Conservation (phyloP, 768 basidiomycete species). For the Mycena leptocephala region DNA sequence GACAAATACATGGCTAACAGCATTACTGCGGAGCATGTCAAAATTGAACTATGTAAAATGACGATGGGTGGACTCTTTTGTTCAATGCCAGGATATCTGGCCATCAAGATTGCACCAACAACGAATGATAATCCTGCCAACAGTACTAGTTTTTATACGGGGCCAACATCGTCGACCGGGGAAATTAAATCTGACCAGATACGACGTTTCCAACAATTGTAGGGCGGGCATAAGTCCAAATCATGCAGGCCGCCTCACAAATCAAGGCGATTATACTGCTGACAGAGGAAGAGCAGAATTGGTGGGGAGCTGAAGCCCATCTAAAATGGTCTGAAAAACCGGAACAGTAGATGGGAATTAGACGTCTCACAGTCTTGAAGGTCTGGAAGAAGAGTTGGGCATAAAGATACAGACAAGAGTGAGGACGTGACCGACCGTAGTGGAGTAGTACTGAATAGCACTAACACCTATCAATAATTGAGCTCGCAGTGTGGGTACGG, state of each 20-base stretch:
- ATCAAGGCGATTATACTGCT: constrained; percentile 70
- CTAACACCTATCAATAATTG: constrained; percentile 55
- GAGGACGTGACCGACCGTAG: constrained; percentile 47
- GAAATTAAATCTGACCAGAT: constrained; percentile 40
- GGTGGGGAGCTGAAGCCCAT: constrained; percentile 63
- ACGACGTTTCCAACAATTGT: constrained; percentile 60
- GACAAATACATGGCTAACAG: constrained; percentile 45
- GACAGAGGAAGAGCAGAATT: constrained; percentile 67
- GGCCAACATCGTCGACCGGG: not conserved
- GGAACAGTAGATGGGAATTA: not conserved
- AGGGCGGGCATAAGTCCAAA: constrained; percentile 60
- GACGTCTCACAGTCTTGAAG: constrained; percentile 50
- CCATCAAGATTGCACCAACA: constrained; percentile 62
- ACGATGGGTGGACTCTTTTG: constrained; percentile 47
- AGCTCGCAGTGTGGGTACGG: not conserved
- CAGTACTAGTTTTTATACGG: no score
- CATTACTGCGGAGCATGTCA: constrained; percentile 44
- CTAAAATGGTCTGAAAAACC: constrained; percentile 30
- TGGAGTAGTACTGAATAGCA: constrained; percentile 71
- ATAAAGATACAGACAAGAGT: not conserved
- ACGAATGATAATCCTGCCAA: constrained; percentile 55
- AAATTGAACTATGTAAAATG: not conserved
- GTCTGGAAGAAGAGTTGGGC: constrained; percentile 43
- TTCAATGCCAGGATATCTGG: constrained; percentile 59
- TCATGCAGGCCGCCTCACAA: constrained; percentile 62